Conservation (phyloP, 768 basidiomycete species). For the Rhizopogon roseolus region DNA sequence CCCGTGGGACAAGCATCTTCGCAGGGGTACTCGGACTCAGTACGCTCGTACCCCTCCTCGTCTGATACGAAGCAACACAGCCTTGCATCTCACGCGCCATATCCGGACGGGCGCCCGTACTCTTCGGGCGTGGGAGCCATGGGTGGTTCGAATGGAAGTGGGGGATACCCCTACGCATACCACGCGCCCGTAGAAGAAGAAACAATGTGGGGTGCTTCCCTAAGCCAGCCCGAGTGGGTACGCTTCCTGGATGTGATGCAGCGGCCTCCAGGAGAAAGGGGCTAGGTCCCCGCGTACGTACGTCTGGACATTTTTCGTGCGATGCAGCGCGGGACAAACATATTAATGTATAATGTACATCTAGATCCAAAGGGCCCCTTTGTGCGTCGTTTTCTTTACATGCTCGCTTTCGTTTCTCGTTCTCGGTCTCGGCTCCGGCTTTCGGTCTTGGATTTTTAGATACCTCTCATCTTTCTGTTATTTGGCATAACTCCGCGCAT, state of each 20-base stretch:
- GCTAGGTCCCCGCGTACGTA: neutral
- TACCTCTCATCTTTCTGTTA: no score
- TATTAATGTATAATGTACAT: no score
- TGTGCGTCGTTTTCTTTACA: no score
- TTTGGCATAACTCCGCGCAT: no score
- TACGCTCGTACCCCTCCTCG: neutral
- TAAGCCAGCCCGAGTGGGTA: slow-evolving; percentile 74
- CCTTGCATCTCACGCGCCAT: neutral
- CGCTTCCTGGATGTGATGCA: slow-evolving; percentile 63
- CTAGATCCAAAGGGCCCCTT: no score
- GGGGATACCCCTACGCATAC: slow-evolving; percentile 29
- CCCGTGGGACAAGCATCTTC: slow-evolving; percentile 6
- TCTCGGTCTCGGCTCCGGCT: no score
- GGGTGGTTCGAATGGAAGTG: neutral
- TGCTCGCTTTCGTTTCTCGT: no score
- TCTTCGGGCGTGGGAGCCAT: neutral
- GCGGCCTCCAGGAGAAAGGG: slow-evolving; percentile 31
- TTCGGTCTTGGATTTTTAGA: no score
- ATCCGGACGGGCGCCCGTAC: neutral
- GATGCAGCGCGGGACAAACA: no score
- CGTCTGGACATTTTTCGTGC: no score
- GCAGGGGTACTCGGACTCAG: slow-evolving; percentile 4
- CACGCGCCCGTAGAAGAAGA: slow-evolving; percentile 49
- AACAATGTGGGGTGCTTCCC: slow-evolving; percentile 72
- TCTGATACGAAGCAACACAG: neutral